Percentiles rank a stretch among this genome's conserved stretches.
phyloP scores from a whole-genome alignment of 1,284 basidiomycete genomes.

The Pascua guehoae region DNA sequence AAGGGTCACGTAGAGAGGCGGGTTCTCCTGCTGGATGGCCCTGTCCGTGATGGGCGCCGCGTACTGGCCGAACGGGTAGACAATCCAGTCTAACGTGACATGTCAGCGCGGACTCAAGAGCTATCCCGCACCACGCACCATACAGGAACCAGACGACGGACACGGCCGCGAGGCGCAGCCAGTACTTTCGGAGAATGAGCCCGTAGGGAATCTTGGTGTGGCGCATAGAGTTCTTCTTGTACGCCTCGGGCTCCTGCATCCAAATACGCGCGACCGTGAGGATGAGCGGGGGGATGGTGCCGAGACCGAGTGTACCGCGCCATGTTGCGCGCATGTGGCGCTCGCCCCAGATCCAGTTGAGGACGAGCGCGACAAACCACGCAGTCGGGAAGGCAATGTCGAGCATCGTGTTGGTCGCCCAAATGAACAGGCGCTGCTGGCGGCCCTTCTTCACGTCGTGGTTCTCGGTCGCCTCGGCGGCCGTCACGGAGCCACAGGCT shows the following conservation, averaged over 20 bases:
- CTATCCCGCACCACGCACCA: slow-evolving; percentile 30
- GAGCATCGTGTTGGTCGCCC: slow-evolving; percentile 70
- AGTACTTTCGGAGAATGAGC: slow-evolving; percentile 74
- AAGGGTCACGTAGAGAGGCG: slow-evolving; percentile 32
- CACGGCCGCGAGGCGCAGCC: slow-evolving; percentile 35
- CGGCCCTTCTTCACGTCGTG: slow-evolving; percentile 63
- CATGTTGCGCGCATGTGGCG: slow-evolving; percentile 78
- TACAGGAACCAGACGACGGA: slow-evolving; percentile 65
- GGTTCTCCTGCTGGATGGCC: slow-evolving; percentile 20
- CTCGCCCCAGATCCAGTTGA: slow-evolving; percentile 81
- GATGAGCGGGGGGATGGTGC: slow-evolving; percentile 71
- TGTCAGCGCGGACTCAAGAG: background rate
- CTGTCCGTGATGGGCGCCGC: slow-evolving; percentile 58
- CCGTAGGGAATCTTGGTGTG: slow-evolving; percentile 58
- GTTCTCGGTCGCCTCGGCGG: slow-evolving; percentile 85
- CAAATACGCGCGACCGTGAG: slow-evolving; percentile 79
- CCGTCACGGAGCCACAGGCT: slow-evolving; percentile 81
- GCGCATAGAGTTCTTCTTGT: slow-evolving; percentile 60
- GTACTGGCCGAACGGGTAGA: slow-evolving; percentile 71
- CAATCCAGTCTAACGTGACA: slow-evolving; percentile 22
- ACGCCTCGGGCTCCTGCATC: slow-evolving; percentile 67
- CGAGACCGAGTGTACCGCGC: slow-evolving; percentile 85
- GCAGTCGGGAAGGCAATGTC: slow-evolving; percentile 81
- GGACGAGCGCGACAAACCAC: slow-evolving; percentile 72
- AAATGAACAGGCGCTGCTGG: slow-evolving; percentile 78